Conservation (phyloP, 768 basidiomycete genomes). For the Hirschioporus abietinus region DNA sequence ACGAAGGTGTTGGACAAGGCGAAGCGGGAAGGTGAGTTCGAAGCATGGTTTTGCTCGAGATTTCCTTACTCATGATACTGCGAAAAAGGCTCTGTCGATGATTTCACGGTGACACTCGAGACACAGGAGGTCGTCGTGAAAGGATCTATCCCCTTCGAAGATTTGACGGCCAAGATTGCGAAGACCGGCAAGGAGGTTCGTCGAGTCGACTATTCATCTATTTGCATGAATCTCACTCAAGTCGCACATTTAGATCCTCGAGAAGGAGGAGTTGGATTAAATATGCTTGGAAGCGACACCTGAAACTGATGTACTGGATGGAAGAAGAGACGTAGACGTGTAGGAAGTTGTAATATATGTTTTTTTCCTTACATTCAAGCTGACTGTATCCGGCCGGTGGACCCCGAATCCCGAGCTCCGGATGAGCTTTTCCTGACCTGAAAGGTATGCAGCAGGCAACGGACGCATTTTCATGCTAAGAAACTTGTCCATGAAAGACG, state of each 20-base stretch:
- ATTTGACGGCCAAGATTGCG: constrained; percentile 66
- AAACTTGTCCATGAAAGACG: too few relatives aligned
- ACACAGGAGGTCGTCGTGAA: constrained; percentile 71
- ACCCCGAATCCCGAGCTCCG: background rate
- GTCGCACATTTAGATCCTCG: background rate
- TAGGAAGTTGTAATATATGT: constrained; percentile 1
- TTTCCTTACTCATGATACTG: too few relatives aligned
- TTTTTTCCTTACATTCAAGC: background rate
- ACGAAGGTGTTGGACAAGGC: constrained; percentile 48
- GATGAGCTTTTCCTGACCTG: background rate
- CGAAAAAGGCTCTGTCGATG: constrained; percentile 33
- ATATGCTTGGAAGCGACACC: background rate
- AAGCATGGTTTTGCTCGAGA: constrained; percentile 3
- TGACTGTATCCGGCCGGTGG: background rate
- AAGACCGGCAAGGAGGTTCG: constrained; percentile 90
- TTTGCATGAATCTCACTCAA: background rate
- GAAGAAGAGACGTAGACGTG: background rate
- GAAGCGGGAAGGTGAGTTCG: constrained; percentile 52
- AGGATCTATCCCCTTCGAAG: constrained; percentile 55
- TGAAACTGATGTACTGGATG: background rate
- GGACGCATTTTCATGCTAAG: background rate
- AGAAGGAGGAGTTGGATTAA: background rate
- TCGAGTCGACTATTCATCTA: background rate
- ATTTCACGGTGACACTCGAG: constrained; percentile 58
- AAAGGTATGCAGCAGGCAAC: background rate